A percentile compares a stretch with the other conserved stretches of the same genome.
Conservation (phyloP, 2,329 filamentous ascomycete genomes). For the Gnomoniopsis sp. region DNA sequence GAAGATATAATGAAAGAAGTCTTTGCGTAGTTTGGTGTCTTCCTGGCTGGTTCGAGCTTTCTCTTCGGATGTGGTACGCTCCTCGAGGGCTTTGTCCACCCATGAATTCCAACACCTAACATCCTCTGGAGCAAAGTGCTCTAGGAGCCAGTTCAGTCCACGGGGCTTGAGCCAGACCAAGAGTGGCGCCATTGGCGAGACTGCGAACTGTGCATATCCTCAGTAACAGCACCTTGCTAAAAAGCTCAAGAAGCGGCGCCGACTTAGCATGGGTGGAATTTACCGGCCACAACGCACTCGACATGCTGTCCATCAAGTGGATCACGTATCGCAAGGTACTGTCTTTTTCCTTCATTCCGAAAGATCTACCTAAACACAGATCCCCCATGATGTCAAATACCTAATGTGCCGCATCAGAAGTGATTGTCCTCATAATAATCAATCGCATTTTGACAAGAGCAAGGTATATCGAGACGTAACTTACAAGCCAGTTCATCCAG, state of each 20-base stretch:
- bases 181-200: constrained; percentile 18
- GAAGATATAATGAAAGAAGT: constrained; percentile 25
- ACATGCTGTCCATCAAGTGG: constrained; percentile 6
- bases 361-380: constrained; percentile 19
- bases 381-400: constrained; percentile 17
- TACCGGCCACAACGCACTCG: constrained; percentile 17
- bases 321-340: constrained; percentile 8
- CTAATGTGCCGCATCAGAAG: background rate
- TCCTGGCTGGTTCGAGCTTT: background rate
- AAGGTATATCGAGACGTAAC: background rate
- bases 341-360: constrained; percentile 19
- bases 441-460: background rate
- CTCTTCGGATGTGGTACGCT: constrained; percentile 19
- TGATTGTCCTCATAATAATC: background rate
- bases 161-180: constrained; percentile 26
- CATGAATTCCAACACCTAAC: constrained; percentile 20
- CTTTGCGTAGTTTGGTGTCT: constrained; percentile 18
- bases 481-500: constrained; percentile 9
- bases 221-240: background rate
- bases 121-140: constrained; percentile 18
- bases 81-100: constrained; percentile 20
- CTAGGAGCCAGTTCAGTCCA: constrained; percentile 21
- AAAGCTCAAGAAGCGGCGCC: background rate
- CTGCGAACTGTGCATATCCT: background rate
- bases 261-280: background rate